Conservation (phyloP, 805 yeast species). For the Wickerhamomyces chaumierensis region DNA sequence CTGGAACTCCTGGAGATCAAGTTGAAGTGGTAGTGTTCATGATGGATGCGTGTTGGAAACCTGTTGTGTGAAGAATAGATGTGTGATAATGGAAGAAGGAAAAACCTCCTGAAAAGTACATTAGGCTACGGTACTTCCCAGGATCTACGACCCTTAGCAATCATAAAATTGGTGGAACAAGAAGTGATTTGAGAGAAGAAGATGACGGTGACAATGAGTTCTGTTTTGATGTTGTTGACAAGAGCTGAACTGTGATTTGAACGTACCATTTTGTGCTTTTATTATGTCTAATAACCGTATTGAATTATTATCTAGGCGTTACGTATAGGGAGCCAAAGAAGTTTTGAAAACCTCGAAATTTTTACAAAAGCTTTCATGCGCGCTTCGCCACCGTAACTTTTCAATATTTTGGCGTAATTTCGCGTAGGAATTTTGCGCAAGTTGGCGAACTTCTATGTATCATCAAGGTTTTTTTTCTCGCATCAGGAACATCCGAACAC, state of each 20-base stretch:
- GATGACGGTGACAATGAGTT: too few species aligned
- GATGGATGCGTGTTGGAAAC: too few species aligned
- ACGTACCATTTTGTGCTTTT: conserved; percentile 1
- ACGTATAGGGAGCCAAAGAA: not conserved
- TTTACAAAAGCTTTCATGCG: not conserved
- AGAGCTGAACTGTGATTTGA: not conserved
- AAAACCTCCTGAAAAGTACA: not conserved
- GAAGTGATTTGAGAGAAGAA: too few species aligned
- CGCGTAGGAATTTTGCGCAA: not conserved
- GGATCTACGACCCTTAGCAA: not conserved
- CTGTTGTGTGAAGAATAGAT: too few species aligned
- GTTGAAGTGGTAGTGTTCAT: too few species aligned
- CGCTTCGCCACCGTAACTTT: not conserved
- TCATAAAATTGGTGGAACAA: too few species aligned
- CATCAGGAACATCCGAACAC: not conserved
- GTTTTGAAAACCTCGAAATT: not conserved
- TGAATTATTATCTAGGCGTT: not conserved
- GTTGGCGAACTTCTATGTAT: too few species aligned
- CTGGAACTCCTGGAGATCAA: too few species aligned
- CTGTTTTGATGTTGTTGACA: not conserved
- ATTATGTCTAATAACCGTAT: not conserved
- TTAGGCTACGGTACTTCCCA: not conserved
- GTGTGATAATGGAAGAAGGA: not conserved
- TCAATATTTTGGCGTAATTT: not conserved
- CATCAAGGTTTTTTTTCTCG: not conserved